phyloP scores from a whole-genome alignment of 345 rosid species.

The Zanthoxylum bungeanum region DNA sequence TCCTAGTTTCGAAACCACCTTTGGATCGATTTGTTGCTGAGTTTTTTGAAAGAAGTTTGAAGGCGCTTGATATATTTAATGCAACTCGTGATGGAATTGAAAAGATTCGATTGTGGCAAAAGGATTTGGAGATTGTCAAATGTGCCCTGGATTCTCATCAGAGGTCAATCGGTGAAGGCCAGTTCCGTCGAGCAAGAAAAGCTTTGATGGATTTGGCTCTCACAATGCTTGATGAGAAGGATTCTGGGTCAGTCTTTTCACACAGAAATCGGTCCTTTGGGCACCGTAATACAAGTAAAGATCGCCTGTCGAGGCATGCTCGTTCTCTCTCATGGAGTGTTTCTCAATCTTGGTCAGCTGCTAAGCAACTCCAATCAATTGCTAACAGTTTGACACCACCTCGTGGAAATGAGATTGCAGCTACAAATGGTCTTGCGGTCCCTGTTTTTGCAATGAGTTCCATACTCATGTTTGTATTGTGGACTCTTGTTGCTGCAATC shows the following conservation, averaged over 20 bases:
- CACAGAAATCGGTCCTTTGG: constrained; percentile 36
- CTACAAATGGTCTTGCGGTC: constrained; percentile 35
- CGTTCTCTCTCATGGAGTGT: constrained; percentile 48
- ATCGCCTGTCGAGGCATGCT: constrained; percentile 24
- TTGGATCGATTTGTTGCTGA: constrained; percentile 29
- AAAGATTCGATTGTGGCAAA: constrained; percentile 33
- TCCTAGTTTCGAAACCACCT: constrained; percentile 18
- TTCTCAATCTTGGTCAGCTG: constrained; percentile 43
- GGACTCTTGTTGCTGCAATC: constrained; percentile 44
- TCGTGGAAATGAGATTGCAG: constrained; percentile 27
- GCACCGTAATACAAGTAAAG: constrained; percentile 14
- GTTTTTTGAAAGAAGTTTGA: constrained; percentile 34
- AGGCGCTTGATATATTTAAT: constrained; percentile 43
- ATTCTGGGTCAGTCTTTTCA: constrained; percentile 28
- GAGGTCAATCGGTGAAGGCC: constrained; percentile 31
- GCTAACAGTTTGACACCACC: constrained; percentile 29
- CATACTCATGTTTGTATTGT: constrained; percentile 30
- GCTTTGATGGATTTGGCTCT: constrained; percentile 37
- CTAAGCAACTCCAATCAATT: constrained; percentile 37
- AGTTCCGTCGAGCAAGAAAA: constrained; percentile 38
- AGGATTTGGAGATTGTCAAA: constrained; percentile 39
- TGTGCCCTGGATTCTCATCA: constrained; percentile 23
- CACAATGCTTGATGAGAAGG: constrained; percentile 41
- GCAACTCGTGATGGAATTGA: constrained; percentile 44
- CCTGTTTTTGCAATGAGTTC: constrained; percentile 31